Conservation (phyloP, 1,284 basidiomycete genomes). For the Golubevia sp. region DNA sequence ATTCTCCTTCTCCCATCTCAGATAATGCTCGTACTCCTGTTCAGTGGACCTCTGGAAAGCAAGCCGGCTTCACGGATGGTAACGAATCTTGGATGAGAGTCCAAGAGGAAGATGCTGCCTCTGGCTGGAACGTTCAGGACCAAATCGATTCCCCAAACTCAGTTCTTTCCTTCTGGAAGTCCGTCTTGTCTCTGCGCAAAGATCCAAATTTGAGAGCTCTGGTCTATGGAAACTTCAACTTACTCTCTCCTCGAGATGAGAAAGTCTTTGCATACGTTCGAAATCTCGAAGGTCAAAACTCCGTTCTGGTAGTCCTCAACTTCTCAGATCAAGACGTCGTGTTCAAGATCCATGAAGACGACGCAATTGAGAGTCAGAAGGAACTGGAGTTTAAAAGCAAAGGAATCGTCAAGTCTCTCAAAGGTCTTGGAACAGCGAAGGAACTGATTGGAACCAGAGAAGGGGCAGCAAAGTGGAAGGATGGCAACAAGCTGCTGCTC, state of each 20-base stretch:
- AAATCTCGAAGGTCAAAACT: conserved; percentile 57
- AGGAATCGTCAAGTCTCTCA: too few relatives aligned
- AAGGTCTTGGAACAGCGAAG: too few relatives aligned
- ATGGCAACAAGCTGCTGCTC: too few relatives aligned
- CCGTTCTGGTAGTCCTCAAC: conserved; percentile 34
- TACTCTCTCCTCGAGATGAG: conserved; percentile 65
- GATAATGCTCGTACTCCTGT: not conserved
- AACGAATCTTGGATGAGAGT: conserved; percentile 13
- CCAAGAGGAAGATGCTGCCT: conserved; percentile 5
- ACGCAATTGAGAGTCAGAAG: too few relatives aligned
- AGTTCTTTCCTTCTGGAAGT: too few relatives aligned
- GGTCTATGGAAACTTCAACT: conserved; percentile 68
- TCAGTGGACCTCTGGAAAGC: too few relatives aligned
- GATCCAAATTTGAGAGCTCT: conserved; percentile 1
- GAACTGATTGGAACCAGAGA: too few relatives aligned
- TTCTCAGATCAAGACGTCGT: conserved; percentile 21
- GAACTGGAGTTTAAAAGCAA: too few relatives aligned
- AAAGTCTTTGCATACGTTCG: conserved; percentile 70
- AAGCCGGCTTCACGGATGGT: conserved; percentile 21
- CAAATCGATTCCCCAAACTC: too few relatives aligned
- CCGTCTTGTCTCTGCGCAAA: too few relatives aligned
- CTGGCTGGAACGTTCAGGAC: too few relatives aligned
- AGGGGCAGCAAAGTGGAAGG: too few relatives aligned
- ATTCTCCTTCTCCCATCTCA: not conserved
- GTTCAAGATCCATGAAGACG: conserved; percentile 8